Evolutionary conservation across 2,329 filamentous ascomycete species (phyloP), one percentile per base, ranked within the genome.

Genomic region (Chrysosporium keratinophilum): DNA sequence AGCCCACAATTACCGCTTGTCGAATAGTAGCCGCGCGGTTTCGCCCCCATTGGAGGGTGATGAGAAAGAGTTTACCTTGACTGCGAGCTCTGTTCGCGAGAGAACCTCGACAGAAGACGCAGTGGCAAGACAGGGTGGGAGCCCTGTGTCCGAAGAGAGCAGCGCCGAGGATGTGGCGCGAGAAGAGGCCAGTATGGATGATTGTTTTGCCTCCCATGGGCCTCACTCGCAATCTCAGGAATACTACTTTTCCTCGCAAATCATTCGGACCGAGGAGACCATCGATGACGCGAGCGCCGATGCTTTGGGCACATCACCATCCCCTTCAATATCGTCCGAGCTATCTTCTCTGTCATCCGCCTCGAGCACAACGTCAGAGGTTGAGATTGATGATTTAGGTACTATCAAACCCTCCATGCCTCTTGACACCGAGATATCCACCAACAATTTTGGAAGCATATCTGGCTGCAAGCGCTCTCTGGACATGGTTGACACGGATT

Each of bases 51-150:
- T 61, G 20, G 59, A 60, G 44, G 58, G 58, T 5, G 58, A 61
- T 34, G 59, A 60, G 49, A 58, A 58, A 19, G 93, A 97, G 70
- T 98, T 98, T 66, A 96, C 91, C 5, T 88, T 95, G 71, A 97
- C 90, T 1, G 93, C 93, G 14, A 87, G 88, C 61, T 88, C 85
- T 47, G 80, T 97, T 62, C 87, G 81, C 56, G 76, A 78, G 71
- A 78, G 76, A 59, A 68, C 69, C 33, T 71, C 70, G 19, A 64
- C 69, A 58, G 66, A 73, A 57, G 50, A 57, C 4, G 50, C 43
- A 2, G 35, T 46, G 14, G 54, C 50, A 37, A 54, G 20, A 47
- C 50, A 37, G 10, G 17, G 31, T 12, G 42, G 40, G 14, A 39
- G 19, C 31, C 33, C 41, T 14, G 31, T 14, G 5, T 49, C 35